Conservation (phyloP, 148 eudicot species). For the Persicaria tinctoria region DNA sequence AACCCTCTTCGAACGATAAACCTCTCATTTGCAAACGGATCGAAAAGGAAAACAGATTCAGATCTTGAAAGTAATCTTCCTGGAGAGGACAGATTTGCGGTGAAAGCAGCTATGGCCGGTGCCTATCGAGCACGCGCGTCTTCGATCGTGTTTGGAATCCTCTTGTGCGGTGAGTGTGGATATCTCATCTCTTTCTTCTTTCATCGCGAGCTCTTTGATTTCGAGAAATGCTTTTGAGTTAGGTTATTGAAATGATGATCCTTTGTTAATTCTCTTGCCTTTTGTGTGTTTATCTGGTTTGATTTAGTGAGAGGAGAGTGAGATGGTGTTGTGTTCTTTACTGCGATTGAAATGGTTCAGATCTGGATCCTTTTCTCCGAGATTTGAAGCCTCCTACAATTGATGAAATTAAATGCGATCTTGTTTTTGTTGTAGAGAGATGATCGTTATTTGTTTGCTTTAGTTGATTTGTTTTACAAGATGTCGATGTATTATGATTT, state of each 20-base stretch:
- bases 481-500: background rate
- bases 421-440: background rate
- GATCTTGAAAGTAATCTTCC: background rate
- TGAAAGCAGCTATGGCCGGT: conserved; percentile 3
- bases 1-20: background rate
- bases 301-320: background rate
- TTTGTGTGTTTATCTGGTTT: background rate
- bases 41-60: background rate
- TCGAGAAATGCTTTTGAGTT: background rate
- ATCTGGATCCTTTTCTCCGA: background rate
- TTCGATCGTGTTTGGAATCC: conserved; percentile 5
- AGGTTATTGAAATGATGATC: background rate
- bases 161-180: conserved; percentile 12
- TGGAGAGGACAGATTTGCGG: background rate
- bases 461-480: background rate
- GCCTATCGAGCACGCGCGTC: conserved; percentile 2
- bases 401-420: background rate
- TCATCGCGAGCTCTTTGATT: conserved; percentile 4
- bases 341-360: conserved; percentile 2
- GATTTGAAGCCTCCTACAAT: background rate
- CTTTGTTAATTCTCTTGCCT: background rate
- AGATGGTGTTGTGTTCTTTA: background rate
- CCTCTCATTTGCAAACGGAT: background rate
- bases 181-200: background rate
- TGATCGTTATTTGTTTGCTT: background rate